A percentile compares a stretch with the other conserved stretches of the same genome.
These are phyloP conservation scores for Tuber melanosporum DNA, from an alignment of 495 filamentous ascomycete species.

Conservation along the genomic window DNA sequence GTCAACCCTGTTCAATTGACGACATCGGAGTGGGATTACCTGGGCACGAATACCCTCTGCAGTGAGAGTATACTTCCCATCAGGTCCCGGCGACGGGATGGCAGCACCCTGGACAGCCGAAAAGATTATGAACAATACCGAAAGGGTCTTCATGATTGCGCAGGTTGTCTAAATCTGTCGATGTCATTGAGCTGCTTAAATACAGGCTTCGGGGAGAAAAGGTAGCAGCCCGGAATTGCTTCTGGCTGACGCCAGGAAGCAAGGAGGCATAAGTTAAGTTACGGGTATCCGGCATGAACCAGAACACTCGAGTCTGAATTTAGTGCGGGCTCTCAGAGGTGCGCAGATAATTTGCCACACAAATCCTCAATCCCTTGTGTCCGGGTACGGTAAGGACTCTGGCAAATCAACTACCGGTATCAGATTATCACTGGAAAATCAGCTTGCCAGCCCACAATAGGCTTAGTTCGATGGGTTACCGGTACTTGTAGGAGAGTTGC, in stretches of 20 bases:
- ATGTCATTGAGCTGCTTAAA: not conserved
- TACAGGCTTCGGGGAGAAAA: not conserved
- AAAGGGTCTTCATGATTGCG: constrained; percentile 27
- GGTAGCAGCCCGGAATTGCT: not conserved
- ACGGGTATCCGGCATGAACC: not conserved
- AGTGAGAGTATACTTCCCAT: constrained; percentile 49
- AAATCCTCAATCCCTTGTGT: not conserved
- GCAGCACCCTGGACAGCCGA: constrained; percentile 15
- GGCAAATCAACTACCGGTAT: not conserved
- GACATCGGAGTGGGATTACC: constrained; percentile 36
- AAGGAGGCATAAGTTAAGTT: not conserved
- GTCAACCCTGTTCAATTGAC: not conserved
- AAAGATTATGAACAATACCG: constrained; percentile 18
- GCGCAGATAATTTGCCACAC: not conserved
- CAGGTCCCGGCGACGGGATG: constrained; percentile 39
- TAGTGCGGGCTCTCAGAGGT: not conserved
- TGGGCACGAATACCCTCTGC: constrained; percentile 52
- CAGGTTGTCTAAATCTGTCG: not conserved
- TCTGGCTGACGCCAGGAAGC: not conserved
- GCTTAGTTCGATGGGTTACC: not conserved
- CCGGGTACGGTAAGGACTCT: not conserved
- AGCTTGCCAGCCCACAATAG: no score
- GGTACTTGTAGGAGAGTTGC: not conserved
- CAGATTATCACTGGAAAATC: not conserved
- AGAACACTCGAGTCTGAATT: not conserved